A percentile compares a stretch with the other conserved stretches of the same genome.
Conservation (phyloP, 139 green algal genomes). For the Asterochloris erici region DNA sequence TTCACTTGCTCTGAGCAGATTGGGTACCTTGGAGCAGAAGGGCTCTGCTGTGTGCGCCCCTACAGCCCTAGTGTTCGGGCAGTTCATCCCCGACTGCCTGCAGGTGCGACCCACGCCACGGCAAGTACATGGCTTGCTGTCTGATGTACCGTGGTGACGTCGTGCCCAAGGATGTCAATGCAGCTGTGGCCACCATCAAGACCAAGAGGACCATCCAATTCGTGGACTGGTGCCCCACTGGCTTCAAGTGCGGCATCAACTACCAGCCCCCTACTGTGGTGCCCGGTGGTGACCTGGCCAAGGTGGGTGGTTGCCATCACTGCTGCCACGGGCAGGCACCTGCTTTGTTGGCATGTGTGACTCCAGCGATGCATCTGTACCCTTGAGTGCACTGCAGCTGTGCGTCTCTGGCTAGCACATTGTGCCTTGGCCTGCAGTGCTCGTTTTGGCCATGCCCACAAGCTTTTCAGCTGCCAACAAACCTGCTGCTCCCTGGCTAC, state of each 20-base stretch:
- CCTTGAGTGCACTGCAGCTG: too few relatives aligned
- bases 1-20: too few relatives aligned
- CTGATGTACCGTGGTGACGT: conserved; percentile 99
- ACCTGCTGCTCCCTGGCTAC: neutral
- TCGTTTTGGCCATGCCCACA: too few relatives aligned
- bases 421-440: too few relatives aligned
- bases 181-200: conserved; percentile 96
- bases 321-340: too few relatives aligned
- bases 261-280: conserved; percentile 99
- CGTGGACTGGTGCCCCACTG: conserved; percentile 98
- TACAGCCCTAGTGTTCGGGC: too few relatives aligned
- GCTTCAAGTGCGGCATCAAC: conserved; percentile 99
- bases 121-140: conserved; percentile 99
- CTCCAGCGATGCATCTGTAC: too few relatives aligned
- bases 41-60: too few relatives aligned
- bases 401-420: too few relatives aligned
- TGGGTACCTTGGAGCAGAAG: conserved; percentile 5
- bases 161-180: conserved; percentile 99
- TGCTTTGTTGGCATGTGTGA: too few relatives aligned
- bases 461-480: too few relatives aligned
- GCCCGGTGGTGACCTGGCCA: conserved; percentile 95
- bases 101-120: conserved; percentile 83
- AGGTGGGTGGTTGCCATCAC: conserved; percentile 37
- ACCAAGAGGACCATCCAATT: conserved; percentile 99
- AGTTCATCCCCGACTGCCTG: too few relatives aligned